Conservation (phyloP, 768 basidiomycete species). For the Chlorophyllum brunneum region DNA sequence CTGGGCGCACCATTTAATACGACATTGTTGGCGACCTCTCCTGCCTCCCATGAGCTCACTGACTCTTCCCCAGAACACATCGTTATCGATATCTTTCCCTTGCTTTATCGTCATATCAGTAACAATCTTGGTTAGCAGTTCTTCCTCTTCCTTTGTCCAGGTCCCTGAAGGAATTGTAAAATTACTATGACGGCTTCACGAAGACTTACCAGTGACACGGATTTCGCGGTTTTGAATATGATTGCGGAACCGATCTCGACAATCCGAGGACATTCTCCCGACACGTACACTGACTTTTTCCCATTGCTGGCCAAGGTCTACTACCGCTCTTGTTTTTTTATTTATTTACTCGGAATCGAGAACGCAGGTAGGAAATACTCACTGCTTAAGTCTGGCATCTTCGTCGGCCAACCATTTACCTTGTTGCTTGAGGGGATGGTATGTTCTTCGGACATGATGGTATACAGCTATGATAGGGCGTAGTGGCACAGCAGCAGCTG, state of each 20-base stretch:
- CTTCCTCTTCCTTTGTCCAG: constrained; percentile 83
- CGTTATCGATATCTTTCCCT: constrained; percentile 71
- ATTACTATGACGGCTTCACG: background rate
- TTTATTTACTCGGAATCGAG: background rate
- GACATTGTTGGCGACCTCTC: constrained; percentile 78
- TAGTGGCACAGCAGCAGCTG: constrained; percentile 67
- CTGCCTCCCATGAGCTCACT: constrained; percentile 73
- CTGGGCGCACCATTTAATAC: constrained; percentile 71
- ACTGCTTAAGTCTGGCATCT: constrained; percentile 63
- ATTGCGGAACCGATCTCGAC: constrained; percentile 83
- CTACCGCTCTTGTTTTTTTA: constrained; percentile 62
- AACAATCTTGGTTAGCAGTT: constrained; percentile 68
- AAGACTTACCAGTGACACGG: constrained; percentile 49
- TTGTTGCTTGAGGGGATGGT: constrained; percentile 66
- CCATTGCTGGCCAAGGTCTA: constrained; percentile 73
- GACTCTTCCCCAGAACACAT: constrained; percentile 81
- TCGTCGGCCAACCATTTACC: constrained; percentile 70
- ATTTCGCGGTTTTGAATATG: constrained; percentile 67
- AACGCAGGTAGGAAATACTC: constrained; percentile 20
- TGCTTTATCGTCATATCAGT: constrained; percentile 68
- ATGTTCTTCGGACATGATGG: constrained; percentile 68
- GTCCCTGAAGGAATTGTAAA: constrained; percentile 35
- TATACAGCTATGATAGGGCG: constrained; percentile 84
- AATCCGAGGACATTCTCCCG: constrained; percentile 75
- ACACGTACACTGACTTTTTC: constrained; percentile 70